Evolutionary conservation across 768 basidiomycete genomes (phyloP).

Genomic region (Heimioporus sp.): DNA sequence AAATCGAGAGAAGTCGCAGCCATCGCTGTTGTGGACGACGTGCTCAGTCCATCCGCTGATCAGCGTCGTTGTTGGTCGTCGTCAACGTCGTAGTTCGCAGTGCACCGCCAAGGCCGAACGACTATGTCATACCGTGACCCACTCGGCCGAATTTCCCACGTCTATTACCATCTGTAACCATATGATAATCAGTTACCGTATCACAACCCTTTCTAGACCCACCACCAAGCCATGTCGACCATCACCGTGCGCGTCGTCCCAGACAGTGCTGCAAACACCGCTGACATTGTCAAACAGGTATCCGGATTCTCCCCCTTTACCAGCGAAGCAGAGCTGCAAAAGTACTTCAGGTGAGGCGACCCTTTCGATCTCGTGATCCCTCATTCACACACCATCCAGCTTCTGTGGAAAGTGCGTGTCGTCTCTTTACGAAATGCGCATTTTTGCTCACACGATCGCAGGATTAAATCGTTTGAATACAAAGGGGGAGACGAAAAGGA

Average conservation of each 20-base stretch:
- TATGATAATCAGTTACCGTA: too few species aligned
- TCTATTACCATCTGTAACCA: too few species aligned
- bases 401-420: slow-evolving; percentile 81
- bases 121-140: slow-evolving; percentile 16
- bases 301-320: slow-evolving; percentile 66
- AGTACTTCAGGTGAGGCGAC: slow-evolving; percentile 72
- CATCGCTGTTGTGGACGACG: slow-evolving; percentile 19
- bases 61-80: background rate
- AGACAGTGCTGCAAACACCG: background rate
- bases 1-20: slow-evolving; percentile 6
- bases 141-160: slow-evolving; percentile 7
- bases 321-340: slow-evolving; percentile 62
- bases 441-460: slow-evolving; percentile 25
- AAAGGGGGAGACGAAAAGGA: slow-evolving; percentile 39
- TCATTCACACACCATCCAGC: slow-evolving; percentile 33
- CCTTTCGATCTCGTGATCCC: background rate
- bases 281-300: slow-evolving; percentile 46
- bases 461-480: slow-evolving; percentile 66
- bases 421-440: background rate
- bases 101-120: slow-evolving; percentile 6
- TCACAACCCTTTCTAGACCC: too few species aligned
- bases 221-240: slow-evolving; percentile 20
- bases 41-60: slow-evolving; percentile 4
- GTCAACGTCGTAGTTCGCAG: slow-evolving; percentile 17
- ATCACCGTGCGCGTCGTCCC: slow-evolving; percentile 35